A percentile compares a stretch with the other conserved stretches of the same genome.
These are phyloP conservation scores for Colletotrichum sp. DNA, from an alignment of 2,329 filamentous ascomycete species.

Conservation along the genomic window DNA sequence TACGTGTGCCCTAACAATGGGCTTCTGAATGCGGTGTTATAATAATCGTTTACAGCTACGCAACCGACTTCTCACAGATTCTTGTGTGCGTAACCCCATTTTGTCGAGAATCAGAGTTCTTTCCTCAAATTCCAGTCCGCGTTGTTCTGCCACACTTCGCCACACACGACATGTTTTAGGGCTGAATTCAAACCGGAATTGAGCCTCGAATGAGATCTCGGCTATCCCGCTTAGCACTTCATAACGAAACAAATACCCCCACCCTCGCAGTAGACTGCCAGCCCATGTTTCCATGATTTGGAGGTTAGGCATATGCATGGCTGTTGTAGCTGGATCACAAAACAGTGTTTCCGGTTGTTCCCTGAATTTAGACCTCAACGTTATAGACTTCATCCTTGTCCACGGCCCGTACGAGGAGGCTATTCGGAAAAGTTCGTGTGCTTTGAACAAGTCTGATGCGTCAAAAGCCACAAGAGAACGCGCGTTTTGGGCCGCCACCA, in stretches of 20 bases:
- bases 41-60: neutral
- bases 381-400: neutral
- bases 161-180: neutral
- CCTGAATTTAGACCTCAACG: neutral
- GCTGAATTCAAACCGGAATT: neutral
- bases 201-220: neutral
- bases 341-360: neutral
- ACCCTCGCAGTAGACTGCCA: neutral
- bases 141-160: neutral
- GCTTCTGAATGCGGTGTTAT: neutral
- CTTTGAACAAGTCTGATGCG: neutral
- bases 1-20: neutral
- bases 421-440: neutral
- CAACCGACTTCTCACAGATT: neutral
- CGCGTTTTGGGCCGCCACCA: neutral
- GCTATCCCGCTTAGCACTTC: neutral
- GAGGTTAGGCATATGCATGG: neutral
- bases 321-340: neutral
- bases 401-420: neutral
- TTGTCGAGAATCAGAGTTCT: neutral
- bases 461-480: neutral
- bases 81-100: neutral
- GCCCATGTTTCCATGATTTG: neutral
- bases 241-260: neutral
- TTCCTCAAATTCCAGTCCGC: neutral